Base-by-base conservation (phyloP, 495 filamentous ascomycete species). In the Ascobolus immersus region DNA sequence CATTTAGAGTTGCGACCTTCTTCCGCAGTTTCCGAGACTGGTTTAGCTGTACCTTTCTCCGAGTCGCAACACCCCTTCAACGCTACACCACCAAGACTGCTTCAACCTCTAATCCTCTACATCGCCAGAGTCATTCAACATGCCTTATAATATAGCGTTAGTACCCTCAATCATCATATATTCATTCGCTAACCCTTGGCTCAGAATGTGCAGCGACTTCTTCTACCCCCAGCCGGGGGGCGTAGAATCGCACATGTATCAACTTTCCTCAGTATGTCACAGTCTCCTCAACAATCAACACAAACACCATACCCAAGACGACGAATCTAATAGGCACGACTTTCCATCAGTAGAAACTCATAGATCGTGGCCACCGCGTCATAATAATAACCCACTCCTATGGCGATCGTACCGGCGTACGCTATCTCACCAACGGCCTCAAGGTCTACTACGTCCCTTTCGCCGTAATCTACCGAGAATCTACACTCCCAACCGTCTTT, bases 391-490 rank as follows among this genome's bases (percentile, higher is more conserved):
- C 89, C 0, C 86, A 96, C 57, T 74, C 78, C n/a, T 93, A 96
- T 50, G 65, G 76, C 36, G 77, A 76, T 11, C 73, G 86, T 10
- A 89, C 73, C 12, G 86, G 86, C 3, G 69, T 96, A n/a, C 74
- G 89, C 35, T 96, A 93, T 45, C 69, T 96, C 31, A 94, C 86
- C 33, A 94, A 94, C 54, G 84, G 86, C 24, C 68, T 96, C 41
- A 96, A 96, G 50, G 81, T 94, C 53, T 96, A 91, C 54, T 77
- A 96, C 55, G 76, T 93, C 6, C 86, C 86, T 2, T 93, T 93
- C 51, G 65, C 89, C 45, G 70, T 94, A 46, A 80, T 94, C 36
- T 92, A 93, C 52, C 78, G 86, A 32, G 78, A 80, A 40, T 65
- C 78, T 12, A 91, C 81, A n/a, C 78, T 96, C 44, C 86, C 86